Conservation (phyloP, 768 basidiomycete genomes). For the Glaciozyma martinii region DNA sequence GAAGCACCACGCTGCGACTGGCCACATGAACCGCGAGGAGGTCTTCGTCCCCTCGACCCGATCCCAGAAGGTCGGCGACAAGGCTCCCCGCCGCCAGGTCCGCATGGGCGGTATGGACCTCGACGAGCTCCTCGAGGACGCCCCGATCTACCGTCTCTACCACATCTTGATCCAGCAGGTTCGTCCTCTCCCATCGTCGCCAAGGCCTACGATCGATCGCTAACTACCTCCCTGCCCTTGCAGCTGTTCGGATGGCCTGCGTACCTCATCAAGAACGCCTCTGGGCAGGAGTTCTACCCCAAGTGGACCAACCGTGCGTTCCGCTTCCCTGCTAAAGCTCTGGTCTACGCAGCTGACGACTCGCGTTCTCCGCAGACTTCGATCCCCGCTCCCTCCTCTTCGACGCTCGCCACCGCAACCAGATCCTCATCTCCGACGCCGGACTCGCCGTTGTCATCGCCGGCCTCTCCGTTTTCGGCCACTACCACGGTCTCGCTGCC, state of each 20-base stretch:
- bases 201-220: background rate
- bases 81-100: slow-evolving; percentile 57
- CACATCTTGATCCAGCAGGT: slow-evolving; percentile 40
- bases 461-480: slow-evolving; percentile 48
- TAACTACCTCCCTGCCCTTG: background rate
- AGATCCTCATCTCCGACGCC: slow-evolving; percentile 69
- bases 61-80: slow-evolving; percentile 58
- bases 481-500: slow-evolving; percentile 52
- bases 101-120: slow-evolving; percentile 45
- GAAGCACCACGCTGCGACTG: slow-evolving; percentile 91
- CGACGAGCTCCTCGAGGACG: slow-evolving; percentile 79
- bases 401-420: slow-evolving; percentile 59
- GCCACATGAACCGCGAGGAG: slow-evolving; percentile 88
- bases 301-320: slow-evolving; percentile 52
- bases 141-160: slow-evolving; percentile 53
- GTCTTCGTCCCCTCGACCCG: slow-evolving; percentile 89
- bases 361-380: slow-evolving; percentile 48
- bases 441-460: slow-evolving; percentile 67
- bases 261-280: slow-evolving; percentile 73
- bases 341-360: background rate
- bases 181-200: background rate
- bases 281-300: slow-evolving; percentile 75
- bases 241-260: slow-evolving; percentile 69
- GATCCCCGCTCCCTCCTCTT: slow-evolving; percentile 68
- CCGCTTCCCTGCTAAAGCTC: background rate